Conservation (phyloP, 208 protist species). For the Naegleria gruberi region DNA sequence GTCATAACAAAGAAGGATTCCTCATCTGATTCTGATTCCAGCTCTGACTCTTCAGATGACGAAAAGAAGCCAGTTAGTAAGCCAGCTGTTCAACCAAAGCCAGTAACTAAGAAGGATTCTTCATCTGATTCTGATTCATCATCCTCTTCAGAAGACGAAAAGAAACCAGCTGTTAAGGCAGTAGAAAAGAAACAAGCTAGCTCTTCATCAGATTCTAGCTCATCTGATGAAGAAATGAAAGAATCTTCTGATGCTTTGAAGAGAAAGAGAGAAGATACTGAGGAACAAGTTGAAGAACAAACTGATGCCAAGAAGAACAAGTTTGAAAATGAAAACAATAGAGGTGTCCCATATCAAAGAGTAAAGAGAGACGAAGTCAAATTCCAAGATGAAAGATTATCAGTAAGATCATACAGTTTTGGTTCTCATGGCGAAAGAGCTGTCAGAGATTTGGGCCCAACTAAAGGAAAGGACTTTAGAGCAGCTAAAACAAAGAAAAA, state of each 20-base stretch:
- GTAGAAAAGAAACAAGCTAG: not conserved
- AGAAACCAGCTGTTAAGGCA: not conserved
- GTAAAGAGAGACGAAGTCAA: not conserved
- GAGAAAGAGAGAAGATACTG: not conserved
- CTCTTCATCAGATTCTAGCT: not conserved
- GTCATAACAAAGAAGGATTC: not conserved
- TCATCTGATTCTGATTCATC: not conserved
- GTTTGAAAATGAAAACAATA: not conserved
- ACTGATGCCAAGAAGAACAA: not conserved
- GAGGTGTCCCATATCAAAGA: not conserved
- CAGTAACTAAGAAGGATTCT: not conserved
- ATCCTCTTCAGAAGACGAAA: not conserved
- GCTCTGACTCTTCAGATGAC: not conserved
- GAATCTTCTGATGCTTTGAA: not conserved
- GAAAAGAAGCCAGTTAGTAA: not conserved
- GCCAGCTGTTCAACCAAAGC: not conserved
- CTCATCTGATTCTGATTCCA: not conserved
- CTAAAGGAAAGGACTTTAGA: slow-evolving; percentile 19
- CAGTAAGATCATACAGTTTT: not conserved
- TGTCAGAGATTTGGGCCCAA: not conserved
- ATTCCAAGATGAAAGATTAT: not conserved
- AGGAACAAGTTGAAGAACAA: not conserved
- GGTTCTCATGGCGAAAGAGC: slow-evolving; percentile 5
- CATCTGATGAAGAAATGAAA: not conserved
- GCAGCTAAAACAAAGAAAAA: slow-evolving; percentile 25